These are phyloP conservation scores for Lyophyllum decastes DNA, from an alignment of 768 basidiomycete genomes.

Conservation along the genomic window DNA sequence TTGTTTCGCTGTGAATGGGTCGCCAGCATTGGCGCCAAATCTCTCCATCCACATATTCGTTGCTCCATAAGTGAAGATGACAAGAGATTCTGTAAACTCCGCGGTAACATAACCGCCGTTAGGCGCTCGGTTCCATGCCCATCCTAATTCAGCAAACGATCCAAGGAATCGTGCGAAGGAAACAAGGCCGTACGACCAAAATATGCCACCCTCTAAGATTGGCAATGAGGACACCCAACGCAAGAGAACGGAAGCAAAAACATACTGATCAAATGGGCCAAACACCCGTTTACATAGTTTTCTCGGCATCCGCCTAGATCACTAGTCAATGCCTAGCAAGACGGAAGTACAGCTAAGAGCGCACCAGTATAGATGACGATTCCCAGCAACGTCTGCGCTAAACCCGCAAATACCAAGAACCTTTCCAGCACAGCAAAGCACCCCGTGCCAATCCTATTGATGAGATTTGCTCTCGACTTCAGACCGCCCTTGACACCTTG, in stretches of 20 bases:
- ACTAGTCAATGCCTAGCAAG: constrained; percentile 10
- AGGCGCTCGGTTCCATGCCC: constrained; percentile 91
- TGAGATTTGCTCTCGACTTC: constrained; percentile 21
- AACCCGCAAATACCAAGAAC: constrained; percentile 69
- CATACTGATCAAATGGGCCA: constrained; percentile 92
- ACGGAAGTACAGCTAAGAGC: constrained; percentile 6
- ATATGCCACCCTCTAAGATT: constrained; percentile 79
- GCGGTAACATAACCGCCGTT: constrained; percentile 53
- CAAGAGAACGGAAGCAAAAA: constrained; percentile 12
- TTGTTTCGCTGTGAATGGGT: constrained; percentile 88
- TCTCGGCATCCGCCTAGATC: constrained; percentile 73
- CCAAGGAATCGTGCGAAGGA: constrained; percentile 96
- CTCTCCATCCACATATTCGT: constrained; percentile 98
- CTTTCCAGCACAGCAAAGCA: constrained; percentile 61
- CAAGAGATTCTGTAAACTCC: constrained; percentile 75
- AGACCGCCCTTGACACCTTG: constrained; percentile 36
- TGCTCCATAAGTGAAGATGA: constrained; percentile 87
- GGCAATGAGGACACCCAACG: constrained; percentile 9
- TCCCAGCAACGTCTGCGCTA: constrained; percentile 66
- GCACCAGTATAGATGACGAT: constrained; percentile 77
- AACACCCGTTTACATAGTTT: constrained; percentile 76
- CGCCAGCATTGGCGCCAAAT: constrained; percentile 78
- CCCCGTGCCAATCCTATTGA: constrained; percentile 44
- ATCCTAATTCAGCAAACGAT: constrained; percentile 81
- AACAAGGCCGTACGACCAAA: constrained; percentile 88